Percentiles rank a stretch among this genome's conserved stretches.
phyloP scores from a whole-genome alignment of 345 rosid species.

The Turnera subulata region DNA sequence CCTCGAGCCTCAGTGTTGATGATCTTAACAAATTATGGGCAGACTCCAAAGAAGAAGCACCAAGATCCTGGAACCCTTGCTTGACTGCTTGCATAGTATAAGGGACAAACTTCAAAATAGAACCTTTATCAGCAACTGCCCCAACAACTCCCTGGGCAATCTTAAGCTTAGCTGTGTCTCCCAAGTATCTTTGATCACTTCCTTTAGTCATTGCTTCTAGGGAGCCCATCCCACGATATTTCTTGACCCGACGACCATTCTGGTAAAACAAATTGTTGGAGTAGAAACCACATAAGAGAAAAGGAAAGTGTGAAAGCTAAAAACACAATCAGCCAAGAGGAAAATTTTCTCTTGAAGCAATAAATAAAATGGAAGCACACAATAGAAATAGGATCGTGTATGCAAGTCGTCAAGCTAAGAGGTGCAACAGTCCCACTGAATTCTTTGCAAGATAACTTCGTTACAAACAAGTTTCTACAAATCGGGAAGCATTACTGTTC shows the following conservation, averaged over 20 bases:
- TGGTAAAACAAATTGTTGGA: slow-evolving; percentile 20
- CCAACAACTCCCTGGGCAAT: slow-evolving; percentile 99
- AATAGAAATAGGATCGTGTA: too few relatives aligned
- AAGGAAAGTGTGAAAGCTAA: too few relatives aligned
- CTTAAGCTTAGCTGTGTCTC: slow-evolving; percentile 76
- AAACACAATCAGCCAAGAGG: too few relatives aligned
- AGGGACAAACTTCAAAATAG: slow-evolving; percentile 71
- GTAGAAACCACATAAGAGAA: neutral
- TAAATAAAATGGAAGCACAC: too few relatives aligned
- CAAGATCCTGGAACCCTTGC: slow-evolving; percentile 98
- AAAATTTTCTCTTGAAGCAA: too few relatives aligned
- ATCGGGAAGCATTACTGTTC: too few relatives aligned
- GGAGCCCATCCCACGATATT: slow-evolving; percentile 96
- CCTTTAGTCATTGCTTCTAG: slow-evolving; percentile 98
- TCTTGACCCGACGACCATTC: slow-evolving; percentile 64
- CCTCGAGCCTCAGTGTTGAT: slow-evolving; percentile 81
- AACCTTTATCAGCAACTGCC: slow-evolving; percentile 93
- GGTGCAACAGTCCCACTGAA: too few relatives aligned
- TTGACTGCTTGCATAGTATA: slow-evolving; percentile 95
- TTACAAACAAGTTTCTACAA: too few relatives aligned
- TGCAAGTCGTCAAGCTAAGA: too few relatives aligned
- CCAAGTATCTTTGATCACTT: slow-evolving; percentile 87
- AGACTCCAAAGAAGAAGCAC: slow-evolving; percentile 68
- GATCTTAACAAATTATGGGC: slow-evolving; percentile 76
- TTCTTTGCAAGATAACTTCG: too few relatives aligned